Conservation (phyloP, 2,329 filamentous ascomycete genomes). For the Elsinoe perseae region DNA sequence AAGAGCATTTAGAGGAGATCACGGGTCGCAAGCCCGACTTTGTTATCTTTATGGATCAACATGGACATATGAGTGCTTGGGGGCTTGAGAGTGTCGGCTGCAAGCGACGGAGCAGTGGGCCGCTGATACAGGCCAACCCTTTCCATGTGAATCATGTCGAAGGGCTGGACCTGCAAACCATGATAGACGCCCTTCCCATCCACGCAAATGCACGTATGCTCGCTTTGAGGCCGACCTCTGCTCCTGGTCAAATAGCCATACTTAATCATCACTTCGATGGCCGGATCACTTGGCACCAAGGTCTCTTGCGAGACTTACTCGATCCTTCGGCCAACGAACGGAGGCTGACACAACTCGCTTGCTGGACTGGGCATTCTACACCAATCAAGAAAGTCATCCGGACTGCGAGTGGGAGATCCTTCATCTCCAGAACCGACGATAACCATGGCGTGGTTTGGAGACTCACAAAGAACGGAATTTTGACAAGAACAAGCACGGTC, state of each 20-base stretch:
- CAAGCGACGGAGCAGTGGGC: conserved; percentile 49
- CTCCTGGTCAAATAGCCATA: conserved; percentile 36
- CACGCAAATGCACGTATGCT: conserved; percentile 59
- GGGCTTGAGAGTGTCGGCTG: conserved; percentile 79
- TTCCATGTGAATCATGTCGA: conserved; percentile 80
- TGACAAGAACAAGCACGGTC: conserved; percentile 62
- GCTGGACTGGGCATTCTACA: conserved; percentile 78
- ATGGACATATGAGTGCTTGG: conserved; percentile 84
- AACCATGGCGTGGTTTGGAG: conserved; percentile 81
- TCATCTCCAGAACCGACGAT: conserved; percentile 71
- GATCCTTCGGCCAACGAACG: conserved; percentile 57
- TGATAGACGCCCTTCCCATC: conserved; percentile 32
- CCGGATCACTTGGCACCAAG: conserved; percentile 71
- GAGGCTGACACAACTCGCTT: conserved; percentile 55
- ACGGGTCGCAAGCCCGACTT: conserved; percentile 81
- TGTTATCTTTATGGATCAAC: conserved; percentile 75
- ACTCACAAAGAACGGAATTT: conserved; percentile 48
- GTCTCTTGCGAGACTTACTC: conserved; percentile 69
- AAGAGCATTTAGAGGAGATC: conserved; percentile 79
- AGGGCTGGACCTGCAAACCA: conserved; percentile 33
- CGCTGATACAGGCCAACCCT: conserved; percentile 40
- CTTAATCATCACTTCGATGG: conserved; percentile 81
- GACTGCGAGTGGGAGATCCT: conserved; percentile 69
- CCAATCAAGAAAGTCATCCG: conserved; percentile 79
- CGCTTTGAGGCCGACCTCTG: conserved; percentile 44